Evolutionary conservation across 257 asterid genomes (phyloP).

Genomic region (Lithospermum erythrorhizon): DNA sequence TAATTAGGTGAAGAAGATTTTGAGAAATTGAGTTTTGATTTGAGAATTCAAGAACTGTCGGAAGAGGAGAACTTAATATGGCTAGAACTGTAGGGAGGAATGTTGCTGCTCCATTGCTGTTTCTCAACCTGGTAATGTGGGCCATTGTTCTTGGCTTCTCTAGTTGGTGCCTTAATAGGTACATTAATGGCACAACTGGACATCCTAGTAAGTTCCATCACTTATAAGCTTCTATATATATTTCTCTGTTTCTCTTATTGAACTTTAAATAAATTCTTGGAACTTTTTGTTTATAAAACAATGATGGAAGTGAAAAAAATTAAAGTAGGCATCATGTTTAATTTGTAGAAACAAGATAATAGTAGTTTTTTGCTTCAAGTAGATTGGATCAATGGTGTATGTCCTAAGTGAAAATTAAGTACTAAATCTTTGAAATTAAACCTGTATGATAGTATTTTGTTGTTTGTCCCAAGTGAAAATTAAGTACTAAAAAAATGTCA

Average conservation of each 20-base stretch:
- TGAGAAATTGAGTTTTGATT: background rate
- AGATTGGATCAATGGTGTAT: no score
- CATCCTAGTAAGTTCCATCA: slow-evolving; percentile 53
- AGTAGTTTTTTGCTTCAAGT: no score
- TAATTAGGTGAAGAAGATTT: no score
- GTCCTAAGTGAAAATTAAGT: no score
- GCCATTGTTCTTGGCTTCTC: slow-evolving; percentile 60
- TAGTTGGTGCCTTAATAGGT: slow-evolving; percentile 72
- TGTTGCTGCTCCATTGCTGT: slow-evolving; percentile 71
- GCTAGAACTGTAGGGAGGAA: slow-evolving; percentile 63
- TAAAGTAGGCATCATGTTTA: no score
- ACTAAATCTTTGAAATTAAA: no score
- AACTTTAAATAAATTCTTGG: background rate
- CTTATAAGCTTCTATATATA: background rate
- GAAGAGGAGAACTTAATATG: slow-evolving; percentile 24
- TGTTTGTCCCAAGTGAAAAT: no score
- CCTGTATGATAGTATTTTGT: no score
- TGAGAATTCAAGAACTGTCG: background rate
- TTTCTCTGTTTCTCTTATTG: background rate
- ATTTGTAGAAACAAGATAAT: no score
- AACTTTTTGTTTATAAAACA: no score
- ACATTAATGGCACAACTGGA: slow-evolving; percentile 67
- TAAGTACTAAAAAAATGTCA: no score
- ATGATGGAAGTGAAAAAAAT: no score
- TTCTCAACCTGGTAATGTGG: slow-evolving; percentile 66